Conservation (phyloP, 2,329 filamentous ascomycete genomes). For the Dactylellina leptospora region DNA sequence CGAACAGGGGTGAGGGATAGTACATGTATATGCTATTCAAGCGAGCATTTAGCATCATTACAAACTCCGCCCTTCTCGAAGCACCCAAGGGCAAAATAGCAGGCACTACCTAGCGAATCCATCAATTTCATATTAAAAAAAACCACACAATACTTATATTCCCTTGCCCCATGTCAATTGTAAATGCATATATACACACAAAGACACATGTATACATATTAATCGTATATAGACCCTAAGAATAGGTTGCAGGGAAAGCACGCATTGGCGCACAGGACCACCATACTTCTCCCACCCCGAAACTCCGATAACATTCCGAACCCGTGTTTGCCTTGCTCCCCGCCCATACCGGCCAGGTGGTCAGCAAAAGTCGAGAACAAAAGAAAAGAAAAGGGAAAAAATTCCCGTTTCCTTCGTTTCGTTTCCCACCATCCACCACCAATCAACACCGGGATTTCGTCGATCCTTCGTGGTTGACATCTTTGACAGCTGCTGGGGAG, state of each 20-base stretch:
- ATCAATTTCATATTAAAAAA: slow-evolving; percentile 44
- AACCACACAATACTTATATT: too few relatives aligned
- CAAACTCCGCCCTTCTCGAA: slow-evolving; percentile 35
- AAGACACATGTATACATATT: not conserved
- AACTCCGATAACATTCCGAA: slow-evolving; percentile 54
- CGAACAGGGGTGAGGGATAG: slow-evolving; percentile 2
- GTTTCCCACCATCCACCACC: slow-evolving; percentile 3
- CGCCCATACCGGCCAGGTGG: slow-evolving; percentile 39
- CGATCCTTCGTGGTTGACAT: slow-evolving; percentile 16
- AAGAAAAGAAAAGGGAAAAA: not conserved
- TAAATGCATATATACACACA: not conserved
- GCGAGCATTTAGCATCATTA: slow-evolving; percentile 28
- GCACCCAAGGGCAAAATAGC: slow-evolving; percentile 27
- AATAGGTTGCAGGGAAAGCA: slow-evolving; percentile 13
- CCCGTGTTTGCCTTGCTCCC: slow-evolving; percentile 5
- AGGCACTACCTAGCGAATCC: slow-evolving; percentile 49
- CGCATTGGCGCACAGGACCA: slow-evolving; percentile 13
- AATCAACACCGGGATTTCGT: slow-evolving; percentile 42
- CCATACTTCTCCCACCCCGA: slow-evolving; percentile 40
- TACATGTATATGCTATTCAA: slow-evolving; percentile 14
- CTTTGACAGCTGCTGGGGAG: slow-evolving; percentile 21
- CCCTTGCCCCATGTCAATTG: slow-evolving; percentile 16
- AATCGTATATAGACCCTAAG: slow-evolving; percentile 27
- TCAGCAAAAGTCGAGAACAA: slow-evolving; percentile 8
- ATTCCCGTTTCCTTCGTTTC: slow-evolving; percentile 40